phyloP scores from a whole-genome alignment of 768 basidiomycete species.

The Suillus ampliporus region DNA sequence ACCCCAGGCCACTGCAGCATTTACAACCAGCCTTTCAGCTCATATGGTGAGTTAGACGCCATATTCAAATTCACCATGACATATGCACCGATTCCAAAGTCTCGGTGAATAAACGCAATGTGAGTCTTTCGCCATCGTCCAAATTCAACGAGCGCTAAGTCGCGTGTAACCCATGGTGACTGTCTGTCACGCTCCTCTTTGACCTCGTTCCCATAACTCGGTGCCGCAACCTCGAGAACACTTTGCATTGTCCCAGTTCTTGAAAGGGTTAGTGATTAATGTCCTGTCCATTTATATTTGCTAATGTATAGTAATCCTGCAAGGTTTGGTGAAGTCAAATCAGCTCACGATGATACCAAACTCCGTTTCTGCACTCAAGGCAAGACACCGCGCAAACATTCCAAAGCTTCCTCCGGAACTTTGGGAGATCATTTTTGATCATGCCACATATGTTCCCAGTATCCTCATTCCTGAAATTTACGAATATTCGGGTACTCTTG shows the following conservation, averaged over 20 bases:
- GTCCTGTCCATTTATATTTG: too few species aligned
- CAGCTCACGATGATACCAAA: neutral
- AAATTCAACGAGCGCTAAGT: neutral
- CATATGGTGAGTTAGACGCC: conserved; percentile 3
- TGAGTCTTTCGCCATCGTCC: conserved; percentile 9
- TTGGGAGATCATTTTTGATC: conserved; percentile 30
- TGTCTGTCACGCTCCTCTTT: neutral
- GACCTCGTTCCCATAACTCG: too few species aligned
- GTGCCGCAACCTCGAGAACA: too few species aligned
- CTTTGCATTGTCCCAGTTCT: too few species aligned
- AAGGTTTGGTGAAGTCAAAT: too few species aligned
- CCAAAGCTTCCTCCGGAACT: conserved; percentile 28
- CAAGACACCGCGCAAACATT: neutral
- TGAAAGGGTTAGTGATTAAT: too few species aligned
- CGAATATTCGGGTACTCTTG: conserved; percentile 16
- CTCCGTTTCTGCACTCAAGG: conserved; percentile 3
- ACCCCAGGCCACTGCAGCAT: conserved; percentile 91
- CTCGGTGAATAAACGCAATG: conserved; percentile 88
- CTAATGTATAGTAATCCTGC: too few species aligned
- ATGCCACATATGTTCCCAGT: conserved; percentile 25
- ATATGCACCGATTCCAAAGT: conserved; percentile 85
- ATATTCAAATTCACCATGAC: neutral
- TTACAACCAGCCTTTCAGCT: conserved; percentile 93
- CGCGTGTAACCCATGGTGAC: neutral
- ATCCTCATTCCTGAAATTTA: conserved; percentile 32